Conservation (phyloP, 1,139 yeast genomes). For the Hanseniaspora sp. region DNA sequence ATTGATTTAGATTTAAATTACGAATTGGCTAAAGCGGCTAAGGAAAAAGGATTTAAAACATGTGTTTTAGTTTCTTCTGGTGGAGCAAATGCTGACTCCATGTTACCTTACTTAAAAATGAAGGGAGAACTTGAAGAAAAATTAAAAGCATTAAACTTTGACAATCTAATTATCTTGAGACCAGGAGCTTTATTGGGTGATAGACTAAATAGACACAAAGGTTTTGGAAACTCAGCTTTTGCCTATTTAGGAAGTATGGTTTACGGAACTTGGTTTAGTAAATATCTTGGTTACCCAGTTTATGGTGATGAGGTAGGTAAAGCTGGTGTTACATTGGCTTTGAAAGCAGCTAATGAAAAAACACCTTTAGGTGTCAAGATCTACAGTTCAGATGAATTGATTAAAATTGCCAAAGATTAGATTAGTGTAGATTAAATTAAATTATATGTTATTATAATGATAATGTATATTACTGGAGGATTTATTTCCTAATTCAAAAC, state of each 20-base stretch:
- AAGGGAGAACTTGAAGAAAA: constrained; percentile 60
- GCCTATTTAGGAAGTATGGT: constrained; percentile 30
- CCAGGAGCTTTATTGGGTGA: constrained; percentile 63
- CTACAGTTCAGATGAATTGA: constrained; percentile 24
- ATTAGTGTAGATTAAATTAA: too few relatives aligned
- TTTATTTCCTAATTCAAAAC: too few relatives aligned
- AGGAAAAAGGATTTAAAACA: constrained; percentile 50
- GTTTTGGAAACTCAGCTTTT: constrained; percentile 29
- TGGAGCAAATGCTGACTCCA: constrained; percentile 47
- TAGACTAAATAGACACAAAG: constrained; percentile 36
- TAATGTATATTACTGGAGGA: too few relatives aligned
- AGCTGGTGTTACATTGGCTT: constrained; percentile 34
- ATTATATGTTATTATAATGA: too few relatives aligned
- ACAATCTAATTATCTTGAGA: constrained; percentile 54
- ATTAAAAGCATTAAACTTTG: constrained; percentile 46
- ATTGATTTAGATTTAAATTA: constrained; percentile 63
- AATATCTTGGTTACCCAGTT: constrained; percentile 33
- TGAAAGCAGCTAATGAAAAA: constrained; percentile 17
- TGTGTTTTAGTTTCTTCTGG: constrained; percentile 51
- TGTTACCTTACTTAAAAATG: constrained; percentile 45
- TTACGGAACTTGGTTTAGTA: constrained; percentile 32
- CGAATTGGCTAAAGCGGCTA: constrained; percentile 58
- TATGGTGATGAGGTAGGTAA: constrained; percentile 42
- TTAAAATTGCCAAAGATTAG: constrained; percentile 4
- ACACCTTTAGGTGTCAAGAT: constrained; percentile 23